Conservation (phyloP, 441 rosid species). For the Raphanus hybrid region DNA sequence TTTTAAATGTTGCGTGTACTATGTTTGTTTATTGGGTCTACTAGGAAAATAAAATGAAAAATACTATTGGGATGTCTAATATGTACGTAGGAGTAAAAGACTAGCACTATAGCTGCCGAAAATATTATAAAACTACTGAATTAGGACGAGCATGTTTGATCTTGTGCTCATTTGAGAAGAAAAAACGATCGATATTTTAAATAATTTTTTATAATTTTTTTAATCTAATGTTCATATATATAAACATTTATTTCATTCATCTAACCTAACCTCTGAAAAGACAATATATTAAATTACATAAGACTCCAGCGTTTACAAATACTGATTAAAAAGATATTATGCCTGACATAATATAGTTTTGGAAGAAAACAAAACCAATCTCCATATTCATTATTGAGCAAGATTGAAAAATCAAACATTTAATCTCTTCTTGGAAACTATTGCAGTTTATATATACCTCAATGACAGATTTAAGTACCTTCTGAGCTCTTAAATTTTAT, state of each 20-base stretch:
- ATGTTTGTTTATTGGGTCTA: conserved; percentile 25
- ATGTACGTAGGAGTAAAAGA: conserved; percentile 28
- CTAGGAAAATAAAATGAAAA: conserved; percentile 11
- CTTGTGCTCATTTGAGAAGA: conserved; percentile 10
- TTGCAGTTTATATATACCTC: too few relatives aligned
- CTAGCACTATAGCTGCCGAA: conserved; percentile 28
- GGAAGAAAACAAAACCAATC: conserved; percentile 32
- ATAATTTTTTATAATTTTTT: background rate
- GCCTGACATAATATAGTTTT: conserved; percentile 25
- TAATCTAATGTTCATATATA: background rate
- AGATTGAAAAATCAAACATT: too few relatives aligned
- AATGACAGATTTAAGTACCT: background rate
- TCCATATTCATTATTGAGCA: background rate
- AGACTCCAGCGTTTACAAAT: conserved; percentile 6
- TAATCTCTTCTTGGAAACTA: too few relatives aligned
- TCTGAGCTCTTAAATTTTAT: background rate
- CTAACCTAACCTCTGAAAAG: conserved; percentile 31
- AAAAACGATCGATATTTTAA: background rate
- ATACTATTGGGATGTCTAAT: conserved; percentile 20
- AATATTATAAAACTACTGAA: conserved; percentile 35
- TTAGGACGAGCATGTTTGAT: conserved; percentile 42
- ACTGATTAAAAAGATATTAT: conserved; percentile 10
- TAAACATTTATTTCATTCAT: conserved; percentile 2
- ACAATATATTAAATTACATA: background rate
- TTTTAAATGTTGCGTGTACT: background rate